Evolutionary conservation across 2,329 filamentous ascomycete genomes (phyloP), one percentile per base, ranked within the genome.

Genomic region (Colletotrichum tofieldiae): DNA sequence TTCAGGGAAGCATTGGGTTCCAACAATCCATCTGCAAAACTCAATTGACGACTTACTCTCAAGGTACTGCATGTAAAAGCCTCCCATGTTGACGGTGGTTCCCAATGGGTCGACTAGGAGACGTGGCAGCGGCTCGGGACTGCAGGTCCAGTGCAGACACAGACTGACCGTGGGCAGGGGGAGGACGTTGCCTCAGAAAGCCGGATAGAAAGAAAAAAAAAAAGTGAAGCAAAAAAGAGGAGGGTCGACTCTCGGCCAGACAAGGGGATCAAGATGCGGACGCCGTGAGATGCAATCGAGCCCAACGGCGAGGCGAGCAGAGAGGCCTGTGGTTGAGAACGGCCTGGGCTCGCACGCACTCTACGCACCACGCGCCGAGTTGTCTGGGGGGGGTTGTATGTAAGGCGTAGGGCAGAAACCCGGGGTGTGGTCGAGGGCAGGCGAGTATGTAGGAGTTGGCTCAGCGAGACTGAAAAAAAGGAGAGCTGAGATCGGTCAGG

Each of bases 11-110:
- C 56, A 60, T 73, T 71, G 71, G 70, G 71, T 55, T 73, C 23
- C 68, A 66, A 71, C 43, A 64, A 61, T 4, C 16, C 37, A 49
- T 51, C 69, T 60, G 54, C 51, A 45, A 39, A 64, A 65, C 60
- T 68, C 75, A 77, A 77, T 78, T 68, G 73, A 77, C 60, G 77
- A 92, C 91, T 90, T 91, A 93, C 92, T 93, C 81, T 92, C 90
- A 75, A 93, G 86, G 81, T 93, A 93, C 78, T 93, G 91, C 87
- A 92, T 92, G 79, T 92, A 92, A 79, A 91, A 92, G 75, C 90
- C 90, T 77, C 86, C 86, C 90, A 92, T 92, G 74, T 77, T 87
- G 81, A 67, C 76, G 73, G 75, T 76, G 69, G 58, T 72, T 72
- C 76, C 75, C 77, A 79, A 79, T 79, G 64, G 76, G 55, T 58